Conservation (phyloP, 495 filamentous ascomycete genomes). For the Neurospora tetrasperma region DNA sequence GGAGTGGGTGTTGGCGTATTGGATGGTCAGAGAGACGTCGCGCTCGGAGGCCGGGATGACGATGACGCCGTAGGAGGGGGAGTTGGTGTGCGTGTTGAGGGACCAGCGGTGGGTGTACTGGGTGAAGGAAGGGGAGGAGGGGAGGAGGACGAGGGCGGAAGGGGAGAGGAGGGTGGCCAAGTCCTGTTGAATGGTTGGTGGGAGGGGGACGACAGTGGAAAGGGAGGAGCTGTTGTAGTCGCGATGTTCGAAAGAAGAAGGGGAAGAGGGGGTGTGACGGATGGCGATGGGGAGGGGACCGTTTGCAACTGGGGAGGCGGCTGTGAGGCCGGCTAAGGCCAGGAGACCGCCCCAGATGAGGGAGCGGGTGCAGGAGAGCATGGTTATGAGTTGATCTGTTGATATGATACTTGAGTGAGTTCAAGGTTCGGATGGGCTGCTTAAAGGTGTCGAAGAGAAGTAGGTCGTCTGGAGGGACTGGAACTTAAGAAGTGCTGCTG, state of each 20-base stretch:
- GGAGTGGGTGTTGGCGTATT: conserved; percentile 32
- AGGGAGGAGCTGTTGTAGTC: neutral
- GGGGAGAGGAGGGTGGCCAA: conserved; percentile 1
- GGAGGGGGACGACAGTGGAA: neutral
- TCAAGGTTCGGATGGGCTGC: neutral
- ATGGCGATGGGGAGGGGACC: neutral
- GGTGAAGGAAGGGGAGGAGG: neutral
- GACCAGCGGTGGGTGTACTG: conserved; percentile 4
- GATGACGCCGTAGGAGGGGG: conserved; percentile 32
- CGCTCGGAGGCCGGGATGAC: conserved; percentile 38
- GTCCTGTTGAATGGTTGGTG: neutral
- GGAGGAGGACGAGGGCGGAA: neutral
- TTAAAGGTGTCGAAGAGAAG: neutral
- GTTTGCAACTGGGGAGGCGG: neutral
- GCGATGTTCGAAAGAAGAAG: neutral
- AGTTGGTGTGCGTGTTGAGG: conserved; percentile 8
- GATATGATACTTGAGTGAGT: neutral
- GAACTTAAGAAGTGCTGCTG: neutral
- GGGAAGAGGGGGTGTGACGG: neutral
- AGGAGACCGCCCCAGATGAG: neutral
- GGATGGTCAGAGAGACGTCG: conserved; percentile 40
- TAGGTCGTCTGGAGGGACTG: neutral
- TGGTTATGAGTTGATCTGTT: neutral
- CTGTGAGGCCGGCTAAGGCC: neutral
- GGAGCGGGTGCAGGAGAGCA: neutral